phyloP scores from a whole-genome alignment of 2,329 filamentous ascomycete species.

The Mariannaea elegans region DNA sequence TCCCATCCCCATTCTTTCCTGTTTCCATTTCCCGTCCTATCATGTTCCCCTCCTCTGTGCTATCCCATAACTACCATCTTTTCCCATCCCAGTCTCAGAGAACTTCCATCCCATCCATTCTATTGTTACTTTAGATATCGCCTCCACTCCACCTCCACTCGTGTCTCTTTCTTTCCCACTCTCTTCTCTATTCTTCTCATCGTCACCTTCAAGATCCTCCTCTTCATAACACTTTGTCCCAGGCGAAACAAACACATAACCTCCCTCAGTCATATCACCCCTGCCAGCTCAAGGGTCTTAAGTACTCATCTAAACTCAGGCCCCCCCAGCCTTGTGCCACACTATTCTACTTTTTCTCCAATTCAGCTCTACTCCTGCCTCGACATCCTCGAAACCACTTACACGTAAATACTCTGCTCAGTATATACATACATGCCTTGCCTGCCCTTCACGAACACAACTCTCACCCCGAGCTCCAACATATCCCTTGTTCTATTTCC shows the following conservation, averaged over 20 bases:
- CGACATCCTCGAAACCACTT: conserved; percentile 32
- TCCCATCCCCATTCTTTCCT: conserved; percentile 13
- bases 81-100: conserved; percentile 10
- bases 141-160: conserved; percentile 20
- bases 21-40: conserved; percentile 19
- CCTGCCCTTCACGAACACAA: conserved; percentile 25
- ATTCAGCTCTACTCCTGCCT: conserved; percentile 29
- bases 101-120: conserved; percentile 1
- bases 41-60: conserved; percentile 12
- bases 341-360: conserved; percentile 31
- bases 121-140: conserved; percentile 20
- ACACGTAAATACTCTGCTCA: conserved; percentile 31
- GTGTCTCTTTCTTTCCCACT: conserved; percentile 2
- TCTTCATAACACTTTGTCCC: conserved; percentile 16
- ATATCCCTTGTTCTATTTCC: conserved; percentile 20
- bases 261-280: conserved; percentile 28
- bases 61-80: conserved; percentile 19
- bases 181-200: conserved; percentile 7
- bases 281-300: conserved; percentile 37
- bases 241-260: conserved; percentile 18
- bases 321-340: conserved; percentile 29
- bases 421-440: conserved; percentile 23
- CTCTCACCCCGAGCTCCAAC: conserved; percentile 14
- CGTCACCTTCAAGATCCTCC: background rate
- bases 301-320: conserved; percentile 35